Conservation (phyloP, 495 filamentous ascomycete species). For the Aspergillus saccharolyticus region DNA sequence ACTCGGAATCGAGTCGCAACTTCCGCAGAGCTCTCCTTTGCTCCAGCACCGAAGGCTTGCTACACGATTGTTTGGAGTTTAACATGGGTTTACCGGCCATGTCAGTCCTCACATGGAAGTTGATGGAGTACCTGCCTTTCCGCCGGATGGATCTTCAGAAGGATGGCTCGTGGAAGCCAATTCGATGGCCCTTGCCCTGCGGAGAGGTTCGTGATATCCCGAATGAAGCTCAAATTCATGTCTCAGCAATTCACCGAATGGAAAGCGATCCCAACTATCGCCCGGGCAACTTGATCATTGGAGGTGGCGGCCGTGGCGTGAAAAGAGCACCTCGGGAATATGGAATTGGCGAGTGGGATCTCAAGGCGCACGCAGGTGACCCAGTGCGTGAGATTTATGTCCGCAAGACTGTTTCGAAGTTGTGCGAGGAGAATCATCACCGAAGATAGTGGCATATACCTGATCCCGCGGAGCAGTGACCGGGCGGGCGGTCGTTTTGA, state of each 20-base stretch:
- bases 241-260: conserved; percentile 71
- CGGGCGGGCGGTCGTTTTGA: neutral
- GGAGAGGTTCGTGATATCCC: conserved; percentile 83
- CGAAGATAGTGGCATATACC: neutral
- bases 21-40: conserved; percentile 55
- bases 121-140: conserved; percentile 86
- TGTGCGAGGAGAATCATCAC: conserved; percentile 15
- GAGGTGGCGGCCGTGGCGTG: conserved; percentile 72
- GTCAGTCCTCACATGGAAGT: conserved; percentile 67
- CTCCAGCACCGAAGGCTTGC: conserved; percentile 54
- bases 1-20: conserved; percentile 28
- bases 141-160: conserved; percentile 71
- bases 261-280: conserved; percentile 58
- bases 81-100: conserved; percentile 52
- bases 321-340: conserved; percentile 52
- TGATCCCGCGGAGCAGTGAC: neutral
- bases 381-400: conserved; percentile 60
- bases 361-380: conserved; percentile 58
- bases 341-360: conserved; percentile 72
- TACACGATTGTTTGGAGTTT: conserved; percentile 74
- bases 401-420: conserved; percentile 30
- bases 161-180: conserved; percentile 77
- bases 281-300: conserved; percentile 77
- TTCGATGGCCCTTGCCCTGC: conserved; percentile 72
- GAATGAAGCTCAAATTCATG: conserved; percentile 62